These are phyloP conservation scores for Orbilia ellipsospora DNA, from an alignment of 2,329 filamentous ascomycete genomes.

Conservation along the genomic window DNA sequence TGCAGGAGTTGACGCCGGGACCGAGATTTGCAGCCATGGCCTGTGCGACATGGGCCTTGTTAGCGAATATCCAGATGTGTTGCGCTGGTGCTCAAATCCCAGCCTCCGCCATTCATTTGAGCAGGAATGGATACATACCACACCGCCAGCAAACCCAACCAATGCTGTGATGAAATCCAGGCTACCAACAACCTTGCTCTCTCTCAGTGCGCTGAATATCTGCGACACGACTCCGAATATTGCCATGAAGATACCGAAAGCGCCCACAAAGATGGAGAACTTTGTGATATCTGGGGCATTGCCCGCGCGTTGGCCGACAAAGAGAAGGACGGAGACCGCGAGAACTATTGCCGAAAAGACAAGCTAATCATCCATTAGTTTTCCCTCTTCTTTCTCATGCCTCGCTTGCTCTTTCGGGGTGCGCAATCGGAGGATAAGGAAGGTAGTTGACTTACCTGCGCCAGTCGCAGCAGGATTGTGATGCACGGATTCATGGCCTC, in stretches of 20 bases:
- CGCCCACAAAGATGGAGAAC: slow-evolving; percentile 38
- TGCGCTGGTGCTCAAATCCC: slow-evolving; percentile 12
- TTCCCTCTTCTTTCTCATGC: neutral
- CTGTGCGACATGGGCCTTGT: slow-evolving; percentile 8
- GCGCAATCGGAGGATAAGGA: neutral
- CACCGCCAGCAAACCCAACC: slow-evolving; percentile 48
- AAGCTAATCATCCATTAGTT: slow-evolving; percentile 17
- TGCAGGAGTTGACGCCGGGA: slow-evolving; percentile 49
- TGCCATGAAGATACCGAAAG: slow-evolving; percentile 41
- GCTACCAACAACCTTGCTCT: slow-evolving; percentile 22
- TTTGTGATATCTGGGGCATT: slow-evolving; percentile 45
- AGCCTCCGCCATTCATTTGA: neutral
- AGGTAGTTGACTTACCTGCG: slow-evolving; percentile 26
- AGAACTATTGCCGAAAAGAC: slow-evolving; percentile 44
- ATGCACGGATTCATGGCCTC: slow-evolving; percentile 46
- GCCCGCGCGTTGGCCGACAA: slow-evolving; percentile 42
- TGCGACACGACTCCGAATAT: slow-evolving; percentile 47
- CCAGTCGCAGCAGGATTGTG: slow-evolving; percentile 40
- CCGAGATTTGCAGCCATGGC: slow-evolving; percentile 45
- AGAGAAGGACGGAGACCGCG: slow-evolving; percentile 39
- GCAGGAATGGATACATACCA: slow-evolving; percentile 26
- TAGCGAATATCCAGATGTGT: slow-evolving; percentile 27
- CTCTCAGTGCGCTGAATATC: slow-evolving; percentile 34
- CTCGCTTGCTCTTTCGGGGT: neutral
- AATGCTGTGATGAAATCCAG: slow-evolving; percentile 35